Percentiles rank a stretch among this genome's conserved stretches.
phyloP scores from a whole-genome alignment of 1,284 basidiomycete genomes.

The Marasmius sp. region DNA sequence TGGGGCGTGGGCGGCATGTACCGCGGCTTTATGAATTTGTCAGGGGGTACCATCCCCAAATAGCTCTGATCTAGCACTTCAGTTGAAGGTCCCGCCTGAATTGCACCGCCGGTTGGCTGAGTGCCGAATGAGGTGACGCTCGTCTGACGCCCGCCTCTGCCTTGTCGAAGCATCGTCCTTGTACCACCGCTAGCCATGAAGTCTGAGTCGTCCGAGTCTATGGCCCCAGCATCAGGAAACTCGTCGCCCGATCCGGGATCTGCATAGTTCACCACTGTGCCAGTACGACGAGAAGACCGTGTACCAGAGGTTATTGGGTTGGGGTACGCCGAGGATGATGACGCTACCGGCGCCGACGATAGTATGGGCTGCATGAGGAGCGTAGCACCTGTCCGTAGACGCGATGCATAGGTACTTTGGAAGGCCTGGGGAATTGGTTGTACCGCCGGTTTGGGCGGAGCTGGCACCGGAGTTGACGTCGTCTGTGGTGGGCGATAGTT shows the following conservation, averaged over 20 bases:
- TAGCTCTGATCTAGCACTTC: conserved; percentile 76
- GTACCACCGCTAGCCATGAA: conserved; percentile 45
- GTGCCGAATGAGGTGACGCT: neutral
- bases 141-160: conserved; percentile 14
- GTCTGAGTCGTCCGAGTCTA: conserved; percentile 76
- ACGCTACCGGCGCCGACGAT: conserved; percentile 9
- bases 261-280: conserved; percentile 81
- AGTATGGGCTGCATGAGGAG: conserved; percentile 91
- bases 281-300: conserved; percentile 54
- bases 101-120: conserved; percentile 24
- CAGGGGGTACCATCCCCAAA: conserved; percentile 83
- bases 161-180: conserved; percentile 37
- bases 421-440: conserved; percentile 71
- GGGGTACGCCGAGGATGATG: conserved; percentile 21
- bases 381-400: conserved; percentile 90
- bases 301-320: conserved; percentile 35
- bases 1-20: conserved; percentile 60
- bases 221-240: conserved; percentile 72
- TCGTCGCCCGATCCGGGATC: conserved; percentile 85
- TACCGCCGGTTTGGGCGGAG: conserved; percentile 31
- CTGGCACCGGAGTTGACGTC: conserved; percentile 29
- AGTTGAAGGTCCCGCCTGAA: conserved; percentile 49
- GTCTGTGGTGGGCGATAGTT: neutral
- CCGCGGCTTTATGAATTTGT: conserved; percentile 71
- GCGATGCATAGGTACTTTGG: conserved; percentile 84